Base-by-base conservation (phyloP, 805 yeast genomes). In the Ogataea wickerhamii region DNA sequence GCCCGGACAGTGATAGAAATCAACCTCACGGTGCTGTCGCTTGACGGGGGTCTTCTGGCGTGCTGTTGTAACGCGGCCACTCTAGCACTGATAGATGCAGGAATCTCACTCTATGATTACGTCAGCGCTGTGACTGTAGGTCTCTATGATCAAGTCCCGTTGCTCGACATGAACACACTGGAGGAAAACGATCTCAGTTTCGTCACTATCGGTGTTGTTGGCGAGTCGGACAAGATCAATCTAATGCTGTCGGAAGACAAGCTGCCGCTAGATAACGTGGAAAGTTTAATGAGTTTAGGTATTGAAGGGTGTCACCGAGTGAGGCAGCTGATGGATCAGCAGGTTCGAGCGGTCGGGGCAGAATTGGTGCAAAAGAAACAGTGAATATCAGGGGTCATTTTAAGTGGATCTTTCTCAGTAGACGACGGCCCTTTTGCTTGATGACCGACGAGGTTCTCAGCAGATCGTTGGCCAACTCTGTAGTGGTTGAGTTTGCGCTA, bases 41-140 rank as follows among this genome's bases (percentile, higher is more conserved):
- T 87, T 53, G 98, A 93, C 55, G 98, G 98, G 26, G 95, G 95
- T 0, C 56, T 91, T 18, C 60, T 91, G 46, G 76, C 95, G 0
- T 71, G 84, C 1, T 77, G 93, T 48, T 71, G 87, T 29, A 93
- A 93, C 57, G 86, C 97, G 7, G 76, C 86, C 29, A 87, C 96
- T 1, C 66, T 93, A 51, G 97, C 96, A 0, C 68, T 93, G 30
- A 78, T 93, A 23, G 98, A 93, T 63, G 97, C 98, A 2, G 98
- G 98, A 34, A 81, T 93, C 32, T 83, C 96, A 4, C 81, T 93
- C 82, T 84, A 82, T 55, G 98, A 93, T 58, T 89, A 87, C 56
- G 82, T 91, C 12, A 76, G 87, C 38, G 79, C 95, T 1, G 74
- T 87, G 12, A 73, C 82, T 20, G 84, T 88, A 4, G 97, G 97